These are phyloP conservation scores for Stemphylium beticola DNA, from an alignment of 2,329 filamentous ascomycete genomes.

Conservation along the genomic window DNA sequence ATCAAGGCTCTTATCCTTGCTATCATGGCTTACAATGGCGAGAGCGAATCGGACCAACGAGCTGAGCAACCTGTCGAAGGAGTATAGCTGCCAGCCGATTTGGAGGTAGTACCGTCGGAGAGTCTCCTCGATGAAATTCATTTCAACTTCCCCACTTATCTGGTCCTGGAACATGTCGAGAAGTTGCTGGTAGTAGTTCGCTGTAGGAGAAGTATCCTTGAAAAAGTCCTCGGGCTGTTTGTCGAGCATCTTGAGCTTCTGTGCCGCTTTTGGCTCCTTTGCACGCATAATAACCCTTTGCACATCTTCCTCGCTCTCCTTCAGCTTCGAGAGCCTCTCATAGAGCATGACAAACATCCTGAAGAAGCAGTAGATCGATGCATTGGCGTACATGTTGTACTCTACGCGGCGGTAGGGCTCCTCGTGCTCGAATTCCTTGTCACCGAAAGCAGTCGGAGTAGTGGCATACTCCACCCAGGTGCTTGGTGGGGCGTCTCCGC, in stretches of 20 bases:
- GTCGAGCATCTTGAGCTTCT: constrained; percentile 82
- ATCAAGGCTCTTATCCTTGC: constrained; percentile 91
- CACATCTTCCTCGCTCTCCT: constrained; percentile 77
- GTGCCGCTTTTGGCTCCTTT: constrained; percentile 77
- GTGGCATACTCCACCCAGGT: constrained; percentile 68
- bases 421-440: constrained; percentile 72
- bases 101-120: constrained; percentile 90
- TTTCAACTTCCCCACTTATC: constrained; percentile 80
- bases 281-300: constrained; percentile 75
- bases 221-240: constrained; percentile 80
- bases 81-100: constrained; percentile 92
- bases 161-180: constrained; percentile 86
- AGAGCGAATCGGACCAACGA: constrained; percentile 81
- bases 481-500: constrained; percentile 68
- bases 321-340: constrained; percentile 80
- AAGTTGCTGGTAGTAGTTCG: constrained; percentile 85
- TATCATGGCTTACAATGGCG: constrained; percentile 82
- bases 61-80: constrained; percentile 85
- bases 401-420: constrained; percentile 79
- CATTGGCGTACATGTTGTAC: constrained; percentile 91
- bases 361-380: constrained; percentile 93
- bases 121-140: constrained; percentile 84
- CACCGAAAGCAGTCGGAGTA: constrained; percentile 63
- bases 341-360: constrained; percentile 92
- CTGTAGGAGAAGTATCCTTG: constrained; percentile 63